These are phyloP conservation scores for Xylaria sp. DNA, from an alignment of 2,329 filamentous ascomycete species.

Conservation along the genomic window DNA sequence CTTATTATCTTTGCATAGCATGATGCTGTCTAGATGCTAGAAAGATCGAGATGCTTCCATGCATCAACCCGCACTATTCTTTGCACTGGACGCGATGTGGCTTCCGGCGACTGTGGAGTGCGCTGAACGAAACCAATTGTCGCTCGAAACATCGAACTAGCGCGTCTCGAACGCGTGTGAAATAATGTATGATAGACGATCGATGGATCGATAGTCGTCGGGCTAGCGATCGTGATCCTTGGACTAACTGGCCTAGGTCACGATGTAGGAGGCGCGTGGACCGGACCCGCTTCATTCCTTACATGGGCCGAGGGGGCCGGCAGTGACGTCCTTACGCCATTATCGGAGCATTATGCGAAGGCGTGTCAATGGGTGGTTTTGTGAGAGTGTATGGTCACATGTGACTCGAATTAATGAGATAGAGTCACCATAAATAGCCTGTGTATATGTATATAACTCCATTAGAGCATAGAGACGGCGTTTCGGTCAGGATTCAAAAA, in stretches of 20 bases:
- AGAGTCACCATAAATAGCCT: constrained; percentile 5
- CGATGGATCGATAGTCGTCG: neutral
- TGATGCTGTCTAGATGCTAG: neutral
- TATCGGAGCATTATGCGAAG: neutral
- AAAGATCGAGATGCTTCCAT: neutral
- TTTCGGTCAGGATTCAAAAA: constrained; percentile 19
- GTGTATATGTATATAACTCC: constrained; percentile 25
- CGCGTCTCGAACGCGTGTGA: constrained; percentile 1
- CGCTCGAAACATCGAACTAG: neutral
- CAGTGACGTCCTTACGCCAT: neutral
- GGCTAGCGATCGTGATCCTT: constrained; percentile 6
- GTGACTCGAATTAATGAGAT: constrained; percentile 4
- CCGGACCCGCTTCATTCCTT: neutral
- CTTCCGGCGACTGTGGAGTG: neutral
- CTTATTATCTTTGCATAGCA: constrained; percentile 14
- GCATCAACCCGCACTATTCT: neutral
- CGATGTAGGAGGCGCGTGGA: neutral
- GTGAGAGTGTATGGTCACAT: neutral
- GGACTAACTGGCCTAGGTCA: neutral
- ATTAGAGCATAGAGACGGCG: constrained; percentile 31
- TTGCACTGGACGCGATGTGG: neutral
- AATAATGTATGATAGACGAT: constrained; percentile 15
- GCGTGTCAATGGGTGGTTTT: neutral
- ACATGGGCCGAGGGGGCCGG: neutral
- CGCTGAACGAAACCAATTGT: neutral